Evolutionary conservation across 176 grass and related monocot species (phyloP), one percentile per base, ranked within the genome.

Genomic region (Canna indica): DNA sequence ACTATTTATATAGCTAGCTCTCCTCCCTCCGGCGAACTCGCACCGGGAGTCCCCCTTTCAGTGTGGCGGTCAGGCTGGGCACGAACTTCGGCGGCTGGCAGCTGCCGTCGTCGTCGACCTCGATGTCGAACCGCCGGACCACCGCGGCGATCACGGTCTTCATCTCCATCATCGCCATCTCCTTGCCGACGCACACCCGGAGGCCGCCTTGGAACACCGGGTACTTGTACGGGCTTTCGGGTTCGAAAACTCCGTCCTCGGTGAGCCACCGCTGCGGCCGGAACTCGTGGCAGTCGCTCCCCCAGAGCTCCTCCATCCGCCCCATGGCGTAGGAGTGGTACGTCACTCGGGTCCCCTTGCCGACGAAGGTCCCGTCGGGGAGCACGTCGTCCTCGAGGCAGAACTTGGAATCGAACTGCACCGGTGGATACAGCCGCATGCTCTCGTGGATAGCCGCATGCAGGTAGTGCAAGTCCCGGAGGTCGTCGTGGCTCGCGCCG

Each of bases 131-230:
- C 32, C 82, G 39, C 22, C 77, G 77, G 56, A 96, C 74, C n/a
- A 88, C 83, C 70, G 80, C 76, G 24, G 81, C 85, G 53, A 85
- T 74, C 72, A 80, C 87, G 1, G 85, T 70, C 84, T 96, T 91
- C 88, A 96, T 96, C 81, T 96, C 82, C 82, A 86, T 89, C 78
- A 91, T 36, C 44, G 92, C 88, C 45, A 96, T 80, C 38, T 96
- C 92, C 73, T 88, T 96, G 60, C 91, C 92, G 34, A 91, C 25
- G 46, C 92, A 96, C 42, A 86, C 87, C 30, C 92, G 84, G 70
- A 85, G 75, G 59, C 92, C 88, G 52, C 80, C 92, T 16, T 96
- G 92, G 82, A 96, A 96, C 30, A 96, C 88, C 2, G 92, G 88
- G 85, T 89, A 89, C 3, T 83, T 70, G 84, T 82, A 96, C 47